phyloP scores from a whole-genome alignment of 1,284 basidiomycete genomes.

The Paramarasmius palmivorus region DNA sequence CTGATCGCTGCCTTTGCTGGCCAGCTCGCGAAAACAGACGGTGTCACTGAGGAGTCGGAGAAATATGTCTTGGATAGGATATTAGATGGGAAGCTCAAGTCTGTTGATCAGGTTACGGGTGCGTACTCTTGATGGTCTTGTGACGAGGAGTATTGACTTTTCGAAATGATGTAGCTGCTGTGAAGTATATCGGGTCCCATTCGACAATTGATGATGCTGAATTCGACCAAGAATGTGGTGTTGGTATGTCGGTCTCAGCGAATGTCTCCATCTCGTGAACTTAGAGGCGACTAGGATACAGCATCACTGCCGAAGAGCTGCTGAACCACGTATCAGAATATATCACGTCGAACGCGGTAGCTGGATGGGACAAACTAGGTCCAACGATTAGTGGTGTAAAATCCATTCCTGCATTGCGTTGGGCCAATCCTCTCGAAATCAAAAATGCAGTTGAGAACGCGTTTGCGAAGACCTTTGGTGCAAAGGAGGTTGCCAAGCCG shows the following conservation, averaged over 20 bases:
- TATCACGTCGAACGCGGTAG: constrained; percentile 52
- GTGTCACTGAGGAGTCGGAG: constrained; percentile 53
- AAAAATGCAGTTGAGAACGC: constrained; percentile 85
- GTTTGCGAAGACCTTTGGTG: constrained; percentile 79
- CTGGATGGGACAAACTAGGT: constrained; percentile 79
- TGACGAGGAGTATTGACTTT: background rate
- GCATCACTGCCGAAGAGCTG: constrained; percentile 74
- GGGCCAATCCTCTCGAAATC: constrained; percentile 89
- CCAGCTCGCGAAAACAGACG: constrained; percentile 55
- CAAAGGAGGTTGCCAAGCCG: constrained; percentile 68
- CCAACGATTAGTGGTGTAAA: constrained; percentile 74
- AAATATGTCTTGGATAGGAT: constrained; percentile 73
- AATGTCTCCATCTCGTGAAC: constrained; percentile 4
- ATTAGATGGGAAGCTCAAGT: constrained; percentile 72
- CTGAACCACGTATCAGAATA: constrained; percentile 62
- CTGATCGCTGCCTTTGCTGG: constrained; percentile 73
- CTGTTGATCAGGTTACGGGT: constrained; percentile 89
- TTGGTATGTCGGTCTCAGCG: constrained; percentile 61
- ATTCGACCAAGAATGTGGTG: constrained; percentile 85
- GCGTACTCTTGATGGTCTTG: constrained; percentile 12
- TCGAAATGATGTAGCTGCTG: constrained; percentile 57
- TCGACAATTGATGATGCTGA: constrained; percentile 62
- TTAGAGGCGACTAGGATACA: constrained; percentile 61
- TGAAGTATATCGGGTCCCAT: constrained; percentile 74
- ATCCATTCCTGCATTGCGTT: constrained; percentile 71